Percentiles rank a stretch among this genome's conserved stretches.
Conservation (phyloP, 2,329 filamentous ascomycete genomes). For the Fusarium pilosicola region DNA sequence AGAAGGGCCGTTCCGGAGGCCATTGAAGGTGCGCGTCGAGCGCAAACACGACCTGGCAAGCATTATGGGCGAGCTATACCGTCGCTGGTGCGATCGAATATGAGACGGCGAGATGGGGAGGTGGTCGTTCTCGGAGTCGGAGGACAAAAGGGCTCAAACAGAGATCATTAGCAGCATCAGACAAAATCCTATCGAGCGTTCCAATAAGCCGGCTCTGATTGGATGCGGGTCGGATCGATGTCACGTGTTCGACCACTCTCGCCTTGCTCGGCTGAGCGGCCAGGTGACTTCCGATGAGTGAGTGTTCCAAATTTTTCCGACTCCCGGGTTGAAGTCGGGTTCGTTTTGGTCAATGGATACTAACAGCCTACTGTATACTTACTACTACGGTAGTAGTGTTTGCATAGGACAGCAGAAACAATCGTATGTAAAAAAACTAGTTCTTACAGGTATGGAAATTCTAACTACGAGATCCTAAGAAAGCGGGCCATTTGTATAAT, state of each 20-base stretch:
- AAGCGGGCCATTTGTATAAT: not conserved
- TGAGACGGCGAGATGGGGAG: constrained; percentile 49
- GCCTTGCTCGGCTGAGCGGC: constrained; percentile 38
- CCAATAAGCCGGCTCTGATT: constrained; percentile 57
- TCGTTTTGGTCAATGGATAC: not conserved
- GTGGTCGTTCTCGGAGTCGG: constrained; percentile 52
- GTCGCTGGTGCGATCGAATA: constrained; percentile 52
- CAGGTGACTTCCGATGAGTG: constrained; percentile 21
- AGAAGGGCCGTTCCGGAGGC: constrained; percentile 77
- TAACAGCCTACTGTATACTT: too few relatives aligned
- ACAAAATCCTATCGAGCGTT: constrained; percentile 55
- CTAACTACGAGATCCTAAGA: not conserved
- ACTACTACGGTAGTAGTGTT: not conserved
- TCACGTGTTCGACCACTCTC: constrained; percentile 47
- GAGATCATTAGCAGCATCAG: constrained; percentile 50
- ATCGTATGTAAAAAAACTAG: not conserved
- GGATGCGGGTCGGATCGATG: constrained; percentile 46
- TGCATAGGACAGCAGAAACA: not conserved
- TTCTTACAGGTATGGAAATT: not conserved
- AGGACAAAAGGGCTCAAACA: constrained; percentile 53
- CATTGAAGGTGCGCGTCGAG: constrained; percentile 85
- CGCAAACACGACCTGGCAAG: constrained; percentile 92
- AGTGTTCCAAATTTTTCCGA: constrained; percentile 38
- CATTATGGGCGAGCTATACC: constrained; percentile 72
- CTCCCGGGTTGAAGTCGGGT: constrained; percentile 29